Evolutionary conservation across 140 eudicot genomes (phyloP), one percentile per base, ranked within the genome.

Genomic region (Senecio squalidus): DNA sequence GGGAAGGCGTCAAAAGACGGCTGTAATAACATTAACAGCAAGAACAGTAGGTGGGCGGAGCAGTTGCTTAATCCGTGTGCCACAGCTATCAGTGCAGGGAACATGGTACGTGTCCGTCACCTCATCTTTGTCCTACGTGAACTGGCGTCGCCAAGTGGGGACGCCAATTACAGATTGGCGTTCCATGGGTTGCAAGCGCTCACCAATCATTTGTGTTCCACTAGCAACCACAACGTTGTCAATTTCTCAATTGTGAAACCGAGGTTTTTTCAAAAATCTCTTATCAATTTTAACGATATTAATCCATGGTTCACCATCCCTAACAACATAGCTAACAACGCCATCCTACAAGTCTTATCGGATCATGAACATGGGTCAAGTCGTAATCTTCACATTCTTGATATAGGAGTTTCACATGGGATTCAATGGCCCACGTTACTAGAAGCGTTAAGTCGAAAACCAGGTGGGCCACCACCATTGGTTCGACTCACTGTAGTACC

Each of bases 271-370:
- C 67, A 72, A 45, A 57, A 73, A 30, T 69, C 96, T 16, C 28
- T 87, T 28, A 78, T 87, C 51, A 80, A 80, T 36, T 87, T 87
- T 62, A 83, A 78, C 25, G 94, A 87, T 64, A 78, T 83, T 7
- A 87, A 68, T 67, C 96, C 96, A 1, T 87, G 94, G 96, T 87
- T 87, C 63, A 74, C 84, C 20, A 78, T 88, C 61, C 96, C 94
- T 22, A 81, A 84, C 80, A 77, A 73, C 73, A 80, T 84, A 9
- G 96, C 94, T 40, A 88, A 88, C 74, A 64, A 80, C 52, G 81
- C 96, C 15, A 81, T 84, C 34, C 90, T 88, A 20, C 94, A 88
- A 51, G 71, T 88, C 6, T 81, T 87, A 7, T 48, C 68, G 0
- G 84, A 80, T 10, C 78, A 73, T 30, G 55, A 67, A 29, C 66